Base-by-base conservation (phyloP, 805 yeast species). In the Pichia scutulata region DNA sequence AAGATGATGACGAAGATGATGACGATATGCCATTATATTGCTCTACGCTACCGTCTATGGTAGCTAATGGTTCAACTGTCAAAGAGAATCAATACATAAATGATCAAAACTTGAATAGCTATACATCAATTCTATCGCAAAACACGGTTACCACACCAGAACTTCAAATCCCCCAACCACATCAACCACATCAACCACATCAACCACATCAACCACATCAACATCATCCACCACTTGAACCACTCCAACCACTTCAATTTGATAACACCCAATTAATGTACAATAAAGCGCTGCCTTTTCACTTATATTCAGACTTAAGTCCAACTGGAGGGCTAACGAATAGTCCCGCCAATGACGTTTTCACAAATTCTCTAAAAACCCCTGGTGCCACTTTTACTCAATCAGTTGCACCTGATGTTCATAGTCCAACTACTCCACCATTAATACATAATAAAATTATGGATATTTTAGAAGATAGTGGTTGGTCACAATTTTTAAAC, bases 381-480 rank as follows among this genome's bases (percentile, higher is more conserved):
- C 24, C 23, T 19, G 24, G 12, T 18, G 9, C 40, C 7, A 39
- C 24, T 2, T 39, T 39, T 8, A 19, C 16, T 7, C 7, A 39
- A 9, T 6, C 19, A 9, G 23, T 10, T 18, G 22, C 24, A 19
- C 6, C 12, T 6, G 12, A 18, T 13, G 37, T 7, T 13, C 9
- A 12, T 18, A 37, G 26, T 21, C 24, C 25, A 40, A 14, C 4
- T 23, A 12, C 47, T n/a, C 40, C 43, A 37, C 41, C 41, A 13
- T 51, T 49, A 4, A 42, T 60, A 7, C 61, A 57, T 21, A 52
- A 51, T 14, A 55, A 60, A 1, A 65, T 65, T 21, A 47, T 62
- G 40, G 63, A 62, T 39, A 63, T 64, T 40, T 45, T 65, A 8
- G 63, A 64, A 6, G 68, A 65, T 47, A 58, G 54, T 39, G 69